Conservation (phyloP, 2,329 filamentous ascomycete species). For the Diaporthe helianthi region DNA sequence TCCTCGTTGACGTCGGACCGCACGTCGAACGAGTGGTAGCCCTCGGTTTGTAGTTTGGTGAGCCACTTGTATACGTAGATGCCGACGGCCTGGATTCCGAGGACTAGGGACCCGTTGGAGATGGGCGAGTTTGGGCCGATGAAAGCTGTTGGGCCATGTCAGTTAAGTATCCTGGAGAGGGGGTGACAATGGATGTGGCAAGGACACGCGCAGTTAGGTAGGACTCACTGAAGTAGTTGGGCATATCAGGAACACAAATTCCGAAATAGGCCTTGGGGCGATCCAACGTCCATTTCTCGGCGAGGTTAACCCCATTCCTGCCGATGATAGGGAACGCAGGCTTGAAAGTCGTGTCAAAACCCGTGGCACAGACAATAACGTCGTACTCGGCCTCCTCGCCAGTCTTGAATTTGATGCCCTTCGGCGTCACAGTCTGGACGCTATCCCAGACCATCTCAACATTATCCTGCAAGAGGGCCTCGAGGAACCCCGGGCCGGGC, state of each 20-base stretch:
- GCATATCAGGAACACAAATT: conserved; percentile 30
- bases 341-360: conserved; percentile 40
- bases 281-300: conserved; percentile 36
- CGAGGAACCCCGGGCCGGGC: conserved; percentile 52
- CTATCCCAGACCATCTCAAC: conserved; percentile 42
- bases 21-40: conserved; percentile 38
- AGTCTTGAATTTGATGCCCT: conserved; percentile 1
- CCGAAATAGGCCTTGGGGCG: conserved; percentile 34
- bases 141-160: background rate
- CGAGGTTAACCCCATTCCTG: conserved; percentile 35
- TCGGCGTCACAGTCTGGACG: conserved; percentile 39
- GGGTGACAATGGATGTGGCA: background rate
- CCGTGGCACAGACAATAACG: conserved; percentile 46
- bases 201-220: background rate
- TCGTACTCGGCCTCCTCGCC: conserved; percentile 41
- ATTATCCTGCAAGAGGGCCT: conserved; percentile 51
- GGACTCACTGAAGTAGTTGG: conserved; percentile 35
- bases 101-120: conserved; percentile 40
- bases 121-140: conserved; percentile 37
- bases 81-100: conserved; percentile 39
- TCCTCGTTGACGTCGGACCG: conserved; percentile 40
- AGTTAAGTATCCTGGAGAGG: background rate
- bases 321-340: conserved; percentile 38
- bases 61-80: conserved; percentile 44
- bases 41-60: conserved; percentile 40